Evolutionary conservation across 768 basidiomycete genomes (phyloP), one percentile per base, ranked within the genome.

Genomic region (Hebeloma cylindrosporum): DNA sequence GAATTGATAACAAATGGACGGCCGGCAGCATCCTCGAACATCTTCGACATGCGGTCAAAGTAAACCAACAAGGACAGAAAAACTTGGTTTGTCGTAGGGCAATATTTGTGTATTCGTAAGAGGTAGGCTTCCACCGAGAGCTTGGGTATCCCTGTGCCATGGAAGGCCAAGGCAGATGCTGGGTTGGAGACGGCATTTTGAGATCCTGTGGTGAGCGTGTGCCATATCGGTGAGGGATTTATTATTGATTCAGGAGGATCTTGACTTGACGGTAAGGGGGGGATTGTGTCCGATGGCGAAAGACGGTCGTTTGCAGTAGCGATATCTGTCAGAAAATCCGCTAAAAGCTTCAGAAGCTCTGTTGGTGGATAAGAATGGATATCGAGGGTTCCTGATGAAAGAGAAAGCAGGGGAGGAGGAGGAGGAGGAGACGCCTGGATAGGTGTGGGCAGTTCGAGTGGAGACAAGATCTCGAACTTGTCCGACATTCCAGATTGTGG

Each of bases 1-100:
- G 87, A 89, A 67, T 99, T 95, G 60, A 99, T 97, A 14, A 94
- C 88, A 60, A 99, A 96, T 9, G 71, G 64, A 52, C 77, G 54
- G 41, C 72, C 67, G 35, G 77, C 69, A 43, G 79, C 67, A 40
- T 79, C 75, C 18, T 62, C 68, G 45, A 77, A 76, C 23, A 87
- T 64, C 59, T 79, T 80, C 49, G 77, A 79, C 93, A 99, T 97
- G 48, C 96, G 80, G 64, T 99, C 96, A 61, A 99, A 97, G 66
- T 99, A 99, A 36, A 98, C 94, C 46, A 97, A 75, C 28, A 99
- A 73, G 28, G 88, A 81, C 5, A 98, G 77, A 64, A 99, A 98
- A 40, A 98, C 95, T 60, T 97, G 90, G 70, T 99, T 99, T 11
- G 94, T 94, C 2, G 94, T 94, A 7, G 96, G 96, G 59, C 96